A percentile compares a stretch with the other conserved stretches of the same genome.
Conservation (phyloP, 441 rosid genomes). For the Euphorbia schlechtendalii region DNA sequence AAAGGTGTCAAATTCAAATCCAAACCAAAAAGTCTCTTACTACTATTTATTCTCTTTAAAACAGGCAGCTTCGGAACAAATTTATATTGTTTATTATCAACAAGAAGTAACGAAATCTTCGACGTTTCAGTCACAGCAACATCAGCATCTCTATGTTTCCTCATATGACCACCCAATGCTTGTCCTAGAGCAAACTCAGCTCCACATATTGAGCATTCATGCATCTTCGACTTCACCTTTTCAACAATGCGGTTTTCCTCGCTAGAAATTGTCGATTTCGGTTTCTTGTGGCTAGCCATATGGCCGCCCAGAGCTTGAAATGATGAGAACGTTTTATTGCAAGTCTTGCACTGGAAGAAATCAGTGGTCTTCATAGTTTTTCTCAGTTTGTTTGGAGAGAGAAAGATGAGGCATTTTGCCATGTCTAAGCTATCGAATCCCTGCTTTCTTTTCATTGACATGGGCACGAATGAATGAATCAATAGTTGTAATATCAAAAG, state of each 20-base stretch:
- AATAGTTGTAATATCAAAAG: no score
- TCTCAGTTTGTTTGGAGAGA: conserved; percentile 22
- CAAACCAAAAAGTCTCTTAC: conserved; percentile 13
- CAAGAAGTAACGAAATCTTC: neutral
- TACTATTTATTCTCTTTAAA: conserved; percentile 10
- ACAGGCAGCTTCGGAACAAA: conserved; percentile 5
- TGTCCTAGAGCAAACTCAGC: conserved; percentile 17
- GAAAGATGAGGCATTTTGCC: conserved; percentile 32
- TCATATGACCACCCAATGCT: no score
- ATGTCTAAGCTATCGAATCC: conserved; percentile 31
- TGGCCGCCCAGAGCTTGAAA: conserved; percentile 15
- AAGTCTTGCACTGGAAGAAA: conserved; percentile 11
- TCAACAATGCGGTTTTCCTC: neutral
- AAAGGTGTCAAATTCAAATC: conserved; percentile 17
- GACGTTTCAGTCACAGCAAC: neutral
- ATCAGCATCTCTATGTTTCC: conserved; percentile 15
- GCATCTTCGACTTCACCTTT: neutral
- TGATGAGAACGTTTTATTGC: conserved; percentile 11
- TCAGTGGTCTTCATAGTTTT: neutral
- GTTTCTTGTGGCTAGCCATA: conserved; percentile 16
- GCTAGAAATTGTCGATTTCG: neutral
- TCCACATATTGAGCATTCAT: conserved; percentile 13
- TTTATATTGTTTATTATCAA: no score
- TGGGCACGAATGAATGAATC: no score
- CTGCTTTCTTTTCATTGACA: conserved; percentile 35